Evolutionary conservation across 2,329 filamentous ascomycete species (phyloP), one percentile per base, ranked within the genome.

Genomic region (Verticillium albo-atrum): DNA sequence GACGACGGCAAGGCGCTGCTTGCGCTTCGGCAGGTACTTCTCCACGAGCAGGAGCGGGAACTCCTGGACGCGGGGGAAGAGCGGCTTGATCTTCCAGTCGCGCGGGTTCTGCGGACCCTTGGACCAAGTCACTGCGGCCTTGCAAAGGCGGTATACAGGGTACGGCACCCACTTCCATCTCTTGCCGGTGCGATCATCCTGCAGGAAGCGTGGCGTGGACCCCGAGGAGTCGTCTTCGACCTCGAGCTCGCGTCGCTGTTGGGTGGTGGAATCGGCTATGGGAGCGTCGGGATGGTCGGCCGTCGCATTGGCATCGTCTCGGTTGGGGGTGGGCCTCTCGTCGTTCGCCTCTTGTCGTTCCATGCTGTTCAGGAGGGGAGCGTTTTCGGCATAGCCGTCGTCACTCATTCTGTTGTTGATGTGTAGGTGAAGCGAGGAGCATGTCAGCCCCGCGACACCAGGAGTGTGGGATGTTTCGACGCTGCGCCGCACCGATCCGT

Each of bases 31-130:
- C 2, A 90, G 74, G 65, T 84, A 82, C 58, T 77, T 81, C 63
- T 91, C 83, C 60, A 92, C 70, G 50, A 91, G 73, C 52, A 75
- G 74, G 61, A 90, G 76, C 1, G 90, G 91, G 32, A 83, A 83
- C 62, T 85, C 81, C 70, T 95, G 91, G 14, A 92, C 71, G 14
- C 68, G 69, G 2, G 90, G 89, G 56, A 92, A 83, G 58, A 90
- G 62, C 0, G 87, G 85, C 53, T 75, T 73, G 67, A 89, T 87
- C 61, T 69, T 75, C 69, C 79, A 80, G 47, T 70, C 70, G 61
- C 75, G 77, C 2, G 85, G 81, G 32, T 78, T 78, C n/a, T 76
- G 65, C 3, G 87, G 87, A 0, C 87, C 87, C 52, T 75, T 70
- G 12, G 79, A 74, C 86, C 86, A 89, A 58, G 68, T 75, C 26